Percentiles rank a stretch among this genome's conserved stretches.
These are phyloP conservation scores for Fusarium nygamai DNA, from an alignment of 2,329 filamentous ascomycete species.

Conservation along the genomic window DNA sequence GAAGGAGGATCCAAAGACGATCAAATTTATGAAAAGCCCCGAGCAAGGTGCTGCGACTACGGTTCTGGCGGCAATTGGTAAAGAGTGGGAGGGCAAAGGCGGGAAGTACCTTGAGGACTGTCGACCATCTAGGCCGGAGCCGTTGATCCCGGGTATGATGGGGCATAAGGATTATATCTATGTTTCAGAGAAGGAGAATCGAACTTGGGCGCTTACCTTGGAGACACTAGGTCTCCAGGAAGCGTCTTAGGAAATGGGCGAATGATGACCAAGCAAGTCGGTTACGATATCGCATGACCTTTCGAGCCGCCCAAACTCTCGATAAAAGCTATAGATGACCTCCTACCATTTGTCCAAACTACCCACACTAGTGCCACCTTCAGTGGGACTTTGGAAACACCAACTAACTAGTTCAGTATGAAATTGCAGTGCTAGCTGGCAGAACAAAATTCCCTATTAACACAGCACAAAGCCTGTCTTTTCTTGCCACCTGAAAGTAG, in stretches of 20 bases:
- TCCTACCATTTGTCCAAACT: too few species aligned
- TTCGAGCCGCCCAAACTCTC: too few species aligned
- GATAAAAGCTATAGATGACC: too few species aligned
- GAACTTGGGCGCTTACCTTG: background rate
- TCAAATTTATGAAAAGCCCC: background rate
- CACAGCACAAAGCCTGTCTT: background rate
- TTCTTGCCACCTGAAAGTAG: background rate
- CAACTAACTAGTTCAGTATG: too few species aligned
- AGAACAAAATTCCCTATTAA: background rate
- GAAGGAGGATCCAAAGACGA: background rate
- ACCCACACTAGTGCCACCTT: too few species aligned
- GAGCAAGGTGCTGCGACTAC: background rate
- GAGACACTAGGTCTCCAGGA: background rate
- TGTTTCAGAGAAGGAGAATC: background rate
- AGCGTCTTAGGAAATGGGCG: fast-evolving
- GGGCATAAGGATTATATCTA: background rate
- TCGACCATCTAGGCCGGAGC: background rate
- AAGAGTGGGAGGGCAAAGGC: background rate
- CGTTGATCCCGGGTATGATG: background rate
- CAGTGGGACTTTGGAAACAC: too few species aligned
- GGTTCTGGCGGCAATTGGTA: background rate
- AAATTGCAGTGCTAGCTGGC: too few species aligned
- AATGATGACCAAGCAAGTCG: background rate
- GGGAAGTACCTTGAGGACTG: background rate
- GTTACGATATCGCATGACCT: too few species aligned